Base-by-base conservation (phyloP, 2,329 filamentous ascomycete genomes). In the Diaporthe humulicola region DNA sequence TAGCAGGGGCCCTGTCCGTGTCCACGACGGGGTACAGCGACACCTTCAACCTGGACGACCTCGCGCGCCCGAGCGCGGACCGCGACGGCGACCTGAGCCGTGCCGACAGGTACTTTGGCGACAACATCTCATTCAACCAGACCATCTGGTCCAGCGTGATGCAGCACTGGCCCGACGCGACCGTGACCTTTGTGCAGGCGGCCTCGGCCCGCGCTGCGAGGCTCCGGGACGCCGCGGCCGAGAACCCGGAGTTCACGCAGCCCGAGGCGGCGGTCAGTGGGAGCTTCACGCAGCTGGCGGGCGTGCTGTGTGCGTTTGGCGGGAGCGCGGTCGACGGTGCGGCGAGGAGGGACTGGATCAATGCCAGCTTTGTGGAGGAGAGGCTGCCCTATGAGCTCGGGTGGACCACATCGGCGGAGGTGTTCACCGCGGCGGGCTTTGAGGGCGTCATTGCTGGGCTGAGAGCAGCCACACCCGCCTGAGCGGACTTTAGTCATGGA, bases 1-100 rank as follows among this genome's bases (percentile, higher is more conserved):
- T 77, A n/a, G 78, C 78, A 10, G 83, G 86, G 57, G 83, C 81
- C 15, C 84, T 78, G 78, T 52, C 45, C 1, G 66, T 61, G 14
- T 61, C 54, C 48, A 74, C 73, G 12, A 71, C 66, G 3, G 64
- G 77, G 14, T 75, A 78, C 64, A 73, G 74, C 69, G 77, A 77
- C 14, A 77, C 66, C 17, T 78, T 78, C 45, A 75, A 77, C 74
- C 74, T 78, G 8, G 76, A 75, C n/a, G 76, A 78, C 71, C 74
- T 71, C 38, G 36, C 73, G 64, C 77, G 77, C 30, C 76, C 77
- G 58, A 73, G 74, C 6, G 76, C 77, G n/a, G 76, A 78, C 71
- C 72, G 77, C 71, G 76, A 78, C 45, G 77, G 36, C 28, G 76
- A 75, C 33, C 73, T 84, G 66, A 77, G 81, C 5, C 75, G 81